Percentiles rank a stretch among this genome's conserved stretches.
These are phyloP conservation scores for Fusarium albidum DNA, from an alignment of 2,329 filamentous ascomycete species.

Conservation along the genomic window DNA sequence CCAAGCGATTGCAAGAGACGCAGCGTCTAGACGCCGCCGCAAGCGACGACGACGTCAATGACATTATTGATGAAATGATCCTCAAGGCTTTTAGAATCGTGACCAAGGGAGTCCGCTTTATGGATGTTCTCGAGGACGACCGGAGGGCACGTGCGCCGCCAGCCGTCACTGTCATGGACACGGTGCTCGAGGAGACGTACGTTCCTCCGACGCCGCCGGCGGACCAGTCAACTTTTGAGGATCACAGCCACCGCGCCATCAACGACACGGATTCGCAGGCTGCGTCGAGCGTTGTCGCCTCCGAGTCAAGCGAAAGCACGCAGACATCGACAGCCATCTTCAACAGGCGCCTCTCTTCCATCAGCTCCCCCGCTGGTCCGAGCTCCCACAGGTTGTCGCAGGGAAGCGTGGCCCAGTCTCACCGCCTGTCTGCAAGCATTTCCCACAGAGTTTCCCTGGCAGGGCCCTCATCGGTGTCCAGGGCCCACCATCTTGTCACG, in stretches of 20 bases:
- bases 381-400: conserved; percentile 49
- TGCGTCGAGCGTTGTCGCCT: conserved; percentile 45
- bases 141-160: conserved; percentile 57
- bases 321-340: conserved; percentile 46
- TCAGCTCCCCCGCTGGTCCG: conserved; percentile 45
- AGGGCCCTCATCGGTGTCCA: conserved; percentile 69
- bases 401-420: conserved; percentile 47
- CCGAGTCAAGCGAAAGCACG: conserved; percentile 48
- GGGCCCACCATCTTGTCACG: conserved; percentile 79
- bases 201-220: conserved; percentile 71
- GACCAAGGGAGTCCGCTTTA: conserved; percentile 87
- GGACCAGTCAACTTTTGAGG: conserved; percentile 61
- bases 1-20: conserved; percentile 83
- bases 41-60: conserved; percentile 69
- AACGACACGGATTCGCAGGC: conserved; percentile 53
- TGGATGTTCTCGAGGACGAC: conserved; percentile 82
- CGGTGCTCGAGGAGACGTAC: conserved; percentile 65
- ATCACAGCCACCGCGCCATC: conserved; percentile 42
- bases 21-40: conserved; percentile 60
- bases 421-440: conserved; percentile 62
- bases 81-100: conserved; percentile 93
- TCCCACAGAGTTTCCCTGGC: conserved; percentile 81
- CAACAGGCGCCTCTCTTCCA: conserved; percentile 58
- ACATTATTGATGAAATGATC: conserved; percentile 90
- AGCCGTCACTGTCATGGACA: conserved; percentile 67